Evolutionary conservation across 2,329 filamentous ascomycete species (phyloP).

Genomic region (Penicillium sp.): DNA sequence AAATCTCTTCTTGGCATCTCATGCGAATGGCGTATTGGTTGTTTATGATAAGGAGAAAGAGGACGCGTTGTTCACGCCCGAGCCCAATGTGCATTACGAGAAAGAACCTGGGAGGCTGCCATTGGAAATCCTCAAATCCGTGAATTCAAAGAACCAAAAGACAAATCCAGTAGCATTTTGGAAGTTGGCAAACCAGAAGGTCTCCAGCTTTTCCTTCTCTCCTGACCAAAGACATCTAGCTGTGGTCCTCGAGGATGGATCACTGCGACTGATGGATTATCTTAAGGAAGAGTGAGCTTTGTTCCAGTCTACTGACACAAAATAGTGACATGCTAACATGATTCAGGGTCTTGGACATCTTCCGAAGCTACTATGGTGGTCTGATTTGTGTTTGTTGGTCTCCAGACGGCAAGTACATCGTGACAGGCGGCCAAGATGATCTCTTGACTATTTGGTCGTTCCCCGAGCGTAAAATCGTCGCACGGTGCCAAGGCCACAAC

Average conservation of each 20-base stretch:
- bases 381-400: slow-evolving; percentile 96
- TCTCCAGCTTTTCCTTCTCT: slow-evolving; percentile 90
- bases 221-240: slow-evolving; percentile 85
- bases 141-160: slow-evolving; percentile 91
- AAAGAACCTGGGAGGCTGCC: slow-evolving; percentile 31
- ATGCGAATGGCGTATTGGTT: slow-evolving; percentile 86
- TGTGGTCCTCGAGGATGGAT: slow-evolving; percentile 88
- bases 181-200: slow-evolving; percentile 87
- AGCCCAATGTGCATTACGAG: slow-evolving; percentile 47
- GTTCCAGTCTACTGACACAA: neutral
- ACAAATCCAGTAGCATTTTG: slow-evolving; percentile 88
- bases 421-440: slow-evolving; percentile 95
- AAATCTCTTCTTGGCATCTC: slow-evolving; percentile 85
- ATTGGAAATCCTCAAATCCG: slow-evolving; percentile 82
- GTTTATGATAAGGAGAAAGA: slow-evolving; percentile 99
- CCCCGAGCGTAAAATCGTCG: slow-evolving; percentile 78
- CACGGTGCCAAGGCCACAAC: slow-evolving; percentile 90
- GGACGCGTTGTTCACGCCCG: slow-evolving; percentile 74
- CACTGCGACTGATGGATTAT: slow-evolving; percentile 87
- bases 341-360: slow-evolving; percentile 80
- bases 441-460: slow-evolving; percentile 95
- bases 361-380: slow-evolving; percentile 89
- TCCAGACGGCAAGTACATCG: slow-evolving; percentile 90
- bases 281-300: slow-evolving; percentile 75
- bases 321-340: slow-evolving; percentile 5